Percentiles rank a stretch among this genome's conserved stretches.
Evolutionary conservation across 2,329 filamentous ascomycete species (phyloP).

Genomic region (Neopestalotiopsis rosae): DNA sequence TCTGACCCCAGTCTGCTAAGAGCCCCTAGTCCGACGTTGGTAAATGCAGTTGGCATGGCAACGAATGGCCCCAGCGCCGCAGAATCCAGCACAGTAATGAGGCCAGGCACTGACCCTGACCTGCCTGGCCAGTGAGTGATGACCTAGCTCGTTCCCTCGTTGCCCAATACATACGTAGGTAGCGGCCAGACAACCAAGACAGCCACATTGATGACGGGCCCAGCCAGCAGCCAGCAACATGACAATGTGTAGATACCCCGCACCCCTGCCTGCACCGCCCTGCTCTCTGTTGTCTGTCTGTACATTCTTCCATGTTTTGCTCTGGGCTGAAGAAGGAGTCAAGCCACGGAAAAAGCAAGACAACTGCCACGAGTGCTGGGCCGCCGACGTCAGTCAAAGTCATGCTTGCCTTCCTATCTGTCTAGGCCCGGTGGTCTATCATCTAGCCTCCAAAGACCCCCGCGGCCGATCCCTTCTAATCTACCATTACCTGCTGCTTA

Average conservation of each 20-base stretch:
- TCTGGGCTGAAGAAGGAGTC: not conserved
- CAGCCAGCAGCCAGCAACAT: not conserved
- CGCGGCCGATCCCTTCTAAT: not conserved
- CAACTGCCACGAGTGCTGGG: not conserved
- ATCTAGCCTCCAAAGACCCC: not conserved
- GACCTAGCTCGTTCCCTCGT: not conserved
- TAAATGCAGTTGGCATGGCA: slow-evolving; percentile 15
- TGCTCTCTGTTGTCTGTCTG: not conserved
- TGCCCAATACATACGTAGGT: not conserved
- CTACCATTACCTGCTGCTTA: not conserved
- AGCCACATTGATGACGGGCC: not conserved
- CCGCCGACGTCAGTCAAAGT: not conserved
- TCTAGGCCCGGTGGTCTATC: not conserved
- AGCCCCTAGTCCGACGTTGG: slow-evolving; percentile 5
- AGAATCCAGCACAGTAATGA: not conserved
- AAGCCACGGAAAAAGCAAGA: not conserved
- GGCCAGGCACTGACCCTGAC: too few species aligned
- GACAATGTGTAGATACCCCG: not conserved
- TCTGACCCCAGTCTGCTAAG: not conserved
- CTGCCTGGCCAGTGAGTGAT: not conserved
- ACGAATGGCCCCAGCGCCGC: not conserved
- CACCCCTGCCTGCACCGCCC: not conserved
- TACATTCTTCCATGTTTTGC: not conserved
- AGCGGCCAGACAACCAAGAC: not conserved
- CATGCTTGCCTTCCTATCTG: not conserved